Conservation (phyloP, 2,329 filamentous ascomycete genomes). For the Fusarium devonianum region DNA sequence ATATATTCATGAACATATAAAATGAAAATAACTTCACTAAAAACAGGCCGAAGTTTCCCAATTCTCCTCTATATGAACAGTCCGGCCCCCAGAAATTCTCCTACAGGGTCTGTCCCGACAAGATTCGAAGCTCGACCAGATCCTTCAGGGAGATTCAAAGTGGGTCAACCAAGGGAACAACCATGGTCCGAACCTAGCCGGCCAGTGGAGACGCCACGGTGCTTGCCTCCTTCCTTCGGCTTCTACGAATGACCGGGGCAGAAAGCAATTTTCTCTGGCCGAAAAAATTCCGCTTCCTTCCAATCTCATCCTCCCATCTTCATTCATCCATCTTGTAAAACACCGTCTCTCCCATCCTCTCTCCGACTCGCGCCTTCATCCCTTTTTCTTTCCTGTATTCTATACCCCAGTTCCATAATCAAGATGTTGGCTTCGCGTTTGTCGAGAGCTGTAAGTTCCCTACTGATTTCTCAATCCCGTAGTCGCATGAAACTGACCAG, state of each 20-base stretch:
- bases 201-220: constrained; percentile 38
- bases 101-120: too few species aligned
- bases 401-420: constrained; percentile 49
- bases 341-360: constrained; percentile 42
- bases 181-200: constrained; percentile 43
- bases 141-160: constrained; percentile 24
- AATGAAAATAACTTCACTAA: too few species aligned
- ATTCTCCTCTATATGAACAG: too few species aligned
- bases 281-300: constrained; percentile 50
- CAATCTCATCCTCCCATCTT: constrained; percentile 41
- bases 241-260: constrained; percentile 50
- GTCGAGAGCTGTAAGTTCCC: constrained; percentile 73
- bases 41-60: too few species aligned
- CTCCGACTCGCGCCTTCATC: constrained; percentile 46
- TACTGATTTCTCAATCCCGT: constrained; percentile 7
- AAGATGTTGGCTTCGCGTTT: constrained; percentile 78
- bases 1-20: too few species aligned
- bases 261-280: constrained; percentile 44
- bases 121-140: constrained; percentile 3
- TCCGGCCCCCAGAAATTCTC: too few species aligned
- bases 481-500: constrained; percentile 29
- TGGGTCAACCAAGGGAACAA: constrained; percentile 37
- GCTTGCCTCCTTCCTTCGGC: constrained; percentile 52
- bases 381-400: constrained; percentile 45
- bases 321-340: constrained; percentile 39